A percentile compares a stretch with the other conserved stretches of the same genome.
phyloP scores from a whole-genome alignment of 148 eudicot genomes.

The Nepenthes mirabilis region DNA sequence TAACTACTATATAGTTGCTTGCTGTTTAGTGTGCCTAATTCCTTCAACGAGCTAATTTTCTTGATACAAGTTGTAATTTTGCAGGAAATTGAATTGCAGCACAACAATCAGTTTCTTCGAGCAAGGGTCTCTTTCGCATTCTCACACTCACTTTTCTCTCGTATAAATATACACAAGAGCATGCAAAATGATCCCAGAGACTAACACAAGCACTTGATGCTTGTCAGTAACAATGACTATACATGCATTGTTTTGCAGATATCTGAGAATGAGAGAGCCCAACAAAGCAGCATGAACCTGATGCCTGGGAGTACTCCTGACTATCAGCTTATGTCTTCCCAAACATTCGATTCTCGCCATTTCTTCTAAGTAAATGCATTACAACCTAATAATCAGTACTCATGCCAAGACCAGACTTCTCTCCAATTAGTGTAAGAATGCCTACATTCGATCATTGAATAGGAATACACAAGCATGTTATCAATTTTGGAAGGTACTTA shows the following conservation, averaged over 20 bases:
- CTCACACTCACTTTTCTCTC: conserved; percentile 1
- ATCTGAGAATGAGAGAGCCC: conserved; percentile 78
- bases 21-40: no score
- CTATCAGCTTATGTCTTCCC: conserved; percentile 54
- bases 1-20: no score
- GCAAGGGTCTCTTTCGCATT: conserved; percentile 45
- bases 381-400: conserved; percentile 46
- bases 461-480: no score
- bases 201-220: neutral
- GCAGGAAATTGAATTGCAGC: conserved; percentile 91
- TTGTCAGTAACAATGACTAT: neutral
- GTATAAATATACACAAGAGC: neutral
- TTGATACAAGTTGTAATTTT: neutral
- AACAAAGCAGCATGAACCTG: conserved; percentile 71
- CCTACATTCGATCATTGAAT: neutral
- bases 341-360: conserved; percentile 54
- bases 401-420: conserved; percentile 59
- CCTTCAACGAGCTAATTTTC: no score
- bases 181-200: neutral
- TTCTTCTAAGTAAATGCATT: conserved; percentile 71
- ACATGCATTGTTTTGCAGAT: conserved; percentile 25
- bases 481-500: neutral
- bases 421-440: conserved; percentile 54
- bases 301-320: conserved; percentile 59
- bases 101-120: conserved; percentile 81